These are phyloP conservation scores for Boletus tomentosulus DNA, from an alignment of 768 basidiomycete species.

Conservation along the genomic window DNA sequence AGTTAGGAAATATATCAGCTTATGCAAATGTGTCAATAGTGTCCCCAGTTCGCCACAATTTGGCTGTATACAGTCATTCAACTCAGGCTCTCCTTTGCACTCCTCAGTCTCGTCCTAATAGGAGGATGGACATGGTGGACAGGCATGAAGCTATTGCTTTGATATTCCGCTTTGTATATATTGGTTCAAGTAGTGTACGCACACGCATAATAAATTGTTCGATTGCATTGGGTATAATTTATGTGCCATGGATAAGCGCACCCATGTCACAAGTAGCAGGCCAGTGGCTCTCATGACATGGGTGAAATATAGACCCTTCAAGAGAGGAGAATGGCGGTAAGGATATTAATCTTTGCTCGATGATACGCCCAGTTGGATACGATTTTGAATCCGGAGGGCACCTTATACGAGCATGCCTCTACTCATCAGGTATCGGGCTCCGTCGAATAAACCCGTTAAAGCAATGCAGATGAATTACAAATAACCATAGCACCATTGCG, in stretches of 20 bases:
- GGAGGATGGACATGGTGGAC: conserved; percentile 61
- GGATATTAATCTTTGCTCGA: conserved; percentile 57
- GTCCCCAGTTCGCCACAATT: conserved; percentile 70
- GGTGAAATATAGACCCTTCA: neutral
- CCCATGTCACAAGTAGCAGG: neutral
- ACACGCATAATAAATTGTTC: neutral
- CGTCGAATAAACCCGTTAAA: neutral
- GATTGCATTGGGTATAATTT: neutral
- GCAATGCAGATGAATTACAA: neutral
- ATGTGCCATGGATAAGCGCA: conserved; percentile 7
- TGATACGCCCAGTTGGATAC: conserved; percentile 69
- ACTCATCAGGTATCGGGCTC: neutral
- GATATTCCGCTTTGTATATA: conserved; percentile 5
- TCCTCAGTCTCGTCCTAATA: conserved; percentile 50
- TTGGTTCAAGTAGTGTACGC: neutral
- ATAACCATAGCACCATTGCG: neutral
- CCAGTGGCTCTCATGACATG: neutral
- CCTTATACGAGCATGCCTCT: conserved; percentile 64
- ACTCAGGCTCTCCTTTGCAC: conserved; percentile 59
- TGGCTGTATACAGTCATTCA: conserved; percentile 78
- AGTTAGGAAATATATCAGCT: neutral
- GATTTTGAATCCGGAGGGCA: conserved; percentile 61
- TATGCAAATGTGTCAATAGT: conserved; percentile 36
- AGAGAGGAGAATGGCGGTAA: neutral
- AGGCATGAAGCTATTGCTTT: conserved; percentile 44